phyloP scores from a whole-genome alignment of 2,329 filamentous ascomycete genomes.

The Tetracladium maxilliforme region DNA sequence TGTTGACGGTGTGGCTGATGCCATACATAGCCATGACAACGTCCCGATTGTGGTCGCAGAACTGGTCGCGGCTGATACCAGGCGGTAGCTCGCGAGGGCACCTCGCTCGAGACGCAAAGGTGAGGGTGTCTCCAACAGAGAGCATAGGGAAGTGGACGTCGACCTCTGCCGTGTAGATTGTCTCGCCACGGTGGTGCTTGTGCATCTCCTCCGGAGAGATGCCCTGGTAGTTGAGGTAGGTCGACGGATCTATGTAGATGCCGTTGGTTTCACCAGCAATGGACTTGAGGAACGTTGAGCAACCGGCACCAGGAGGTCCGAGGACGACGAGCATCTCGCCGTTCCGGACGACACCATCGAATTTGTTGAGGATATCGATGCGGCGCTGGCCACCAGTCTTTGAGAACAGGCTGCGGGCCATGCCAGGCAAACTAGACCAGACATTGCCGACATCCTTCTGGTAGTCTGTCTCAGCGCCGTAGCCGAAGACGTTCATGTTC shows the following conservation, averaged over 20 bases:
- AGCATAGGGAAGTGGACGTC: constrained; percentile 61
- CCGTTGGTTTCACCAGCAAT: constrained; percentile 41
- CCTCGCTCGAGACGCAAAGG: constrained; percentile 53
- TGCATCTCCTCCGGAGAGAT: constrained; percentile 30
- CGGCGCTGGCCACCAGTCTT: constrained; percentile 35
- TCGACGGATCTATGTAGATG: constrained; percentile 28
- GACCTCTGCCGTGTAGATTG: constrained; percentile 58
- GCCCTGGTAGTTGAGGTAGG: constrained; percentile 44
- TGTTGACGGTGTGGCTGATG: constrained; percentile 55
- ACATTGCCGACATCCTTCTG: constrained; percentile 26
- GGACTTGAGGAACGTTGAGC: constrained; percentile 35
- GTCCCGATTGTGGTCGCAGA: constrained; percentile 21
- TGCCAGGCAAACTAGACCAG: constrained; percentile 11
- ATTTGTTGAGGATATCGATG: constrained; percentile 17
- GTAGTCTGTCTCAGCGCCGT: constrained; percentile 30
- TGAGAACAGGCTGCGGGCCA: too few species aligned
- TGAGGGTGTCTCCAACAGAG: constrained; percentile 55
- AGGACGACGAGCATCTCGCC: constrained; percentile 34
- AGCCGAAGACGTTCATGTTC: constrained; percentile 30
- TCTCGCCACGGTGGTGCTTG: constrained; percentile 42
- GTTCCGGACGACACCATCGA: constrained; percentile 23
- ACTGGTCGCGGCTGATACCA: constrained; percentile 41
- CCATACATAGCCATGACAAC: constrained; percentile 60
- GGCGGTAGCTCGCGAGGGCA: constrained; percentile 46
- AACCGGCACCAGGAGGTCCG: constrained; percentile 29